Base-by-base conservation (phyloP, 73 alveolate species). In the Effrenium voratum region DNA sequence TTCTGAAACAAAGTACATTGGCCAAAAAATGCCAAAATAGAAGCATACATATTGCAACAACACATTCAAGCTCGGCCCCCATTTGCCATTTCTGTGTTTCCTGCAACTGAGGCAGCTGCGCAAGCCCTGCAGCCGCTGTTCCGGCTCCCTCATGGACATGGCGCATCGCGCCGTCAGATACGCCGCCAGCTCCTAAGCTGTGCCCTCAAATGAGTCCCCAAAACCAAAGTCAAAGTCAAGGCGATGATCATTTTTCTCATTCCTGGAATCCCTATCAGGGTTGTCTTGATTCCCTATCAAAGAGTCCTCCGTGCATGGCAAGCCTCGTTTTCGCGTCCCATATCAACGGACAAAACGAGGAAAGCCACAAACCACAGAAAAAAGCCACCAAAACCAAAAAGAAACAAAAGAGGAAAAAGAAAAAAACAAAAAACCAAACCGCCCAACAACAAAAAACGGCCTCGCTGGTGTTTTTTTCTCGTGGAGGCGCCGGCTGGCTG, bases 121-220 rank as follows among this genome's bases (percentile, higher is more conserved):
- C 63, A 90, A 68, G 13, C 66, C 79, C 45, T 75, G 96, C 85
- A 47, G 24, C 57, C 96, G 96, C 46, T 90, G 96, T 86, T 90
- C 96, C 55, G 96, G 86, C 16, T 59, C 60, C 10, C 82, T 72
- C 96, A 90, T 59, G 43, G 96, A 63, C 86, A 90, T 66, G 70
- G 96, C 96, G 44, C 87, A 86, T 68, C 96, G 32, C 41, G 96
- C 96, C 63, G 47, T 90, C 55, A 90, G 96, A 24, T 90, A 90
- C 34, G 96, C 96, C 16, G 96, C 96, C 12, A 90, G 96, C 82
- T 90, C 96, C 96, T 90, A 13, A n/a, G 95, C 30, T 52, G 63
- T 19, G 19, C 19, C 26, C 63, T 12, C 63, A 52, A 52, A 52
- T 52, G 19, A 52, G 63, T 52, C 26, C 19, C 63, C 19, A 52